Conservation (phyloP, 805 yeast species). For the Yamadazyma phyllophila region DNA sequence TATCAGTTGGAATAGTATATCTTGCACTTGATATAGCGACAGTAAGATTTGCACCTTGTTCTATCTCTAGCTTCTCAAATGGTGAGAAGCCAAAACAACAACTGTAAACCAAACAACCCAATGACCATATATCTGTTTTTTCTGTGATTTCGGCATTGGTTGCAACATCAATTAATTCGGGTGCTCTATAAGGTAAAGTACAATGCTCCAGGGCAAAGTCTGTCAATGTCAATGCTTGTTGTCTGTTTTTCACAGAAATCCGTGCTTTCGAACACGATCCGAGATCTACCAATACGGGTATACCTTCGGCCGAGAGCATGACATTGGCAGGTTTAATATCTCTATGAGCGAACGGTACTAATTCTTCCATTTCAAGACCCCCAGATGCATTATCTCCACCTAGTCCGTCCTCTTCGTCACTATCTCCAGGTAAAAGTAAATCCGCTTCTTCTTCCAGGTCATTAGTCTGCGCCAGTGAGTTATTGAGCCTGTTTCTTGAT, state of each 20-base stretch:
- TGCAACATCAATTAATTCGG: constrained; percentile 79
- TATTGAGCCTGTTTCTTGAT: not conserved
- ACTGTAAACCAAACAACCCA: constrained; percentile 82
- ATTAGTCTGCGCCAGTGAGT: not conserved
- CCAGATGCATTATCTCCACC: constrained; percentile 21
- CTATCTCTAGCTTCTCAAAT: constrained; percentile 77
- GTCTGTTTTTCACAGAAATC: constrained; percentile 51
- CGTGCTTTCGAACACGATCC: constrained; percentile 76
- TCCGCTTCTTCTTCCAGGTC: constrained; percentile 29
- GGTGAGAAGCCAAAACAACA: constrained; percentile 80
- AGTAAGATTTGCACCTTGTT: constrained; percentile 77
- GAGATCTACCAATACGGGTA: constrained; percentile 78
- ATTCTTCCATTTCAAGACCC: constrained; percentile 36
- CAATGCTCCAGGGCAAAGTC: constrained; percentile 84
- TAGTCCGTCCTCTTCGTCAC: constrained; percentile 25
- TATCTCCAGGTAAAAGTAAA: constrained; percentile 18
- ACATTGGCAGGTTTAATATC: constrained; percentile 90
- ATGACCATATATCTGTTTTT: constrained; percentile 84
- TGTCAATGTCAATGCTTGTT: constrained; percentile 71
- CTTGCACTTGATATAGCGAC: constrained; percentile 72
- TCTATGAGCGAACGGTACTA: constrained; percentile 75
- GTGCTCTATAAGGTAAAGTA: constrained; percentile 84
- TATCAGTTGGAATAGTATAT: constrained; percentile 53
- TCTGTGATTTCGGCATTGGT: constrained; percentile 67
- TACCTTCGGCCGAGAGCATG: constrained; percentile 70